These are phyloP conservation scores for Apiotrichum porosum DNA, from an alignment of 1,284 basidiomycete genomes.

Conservation along the genomic window DNA sequence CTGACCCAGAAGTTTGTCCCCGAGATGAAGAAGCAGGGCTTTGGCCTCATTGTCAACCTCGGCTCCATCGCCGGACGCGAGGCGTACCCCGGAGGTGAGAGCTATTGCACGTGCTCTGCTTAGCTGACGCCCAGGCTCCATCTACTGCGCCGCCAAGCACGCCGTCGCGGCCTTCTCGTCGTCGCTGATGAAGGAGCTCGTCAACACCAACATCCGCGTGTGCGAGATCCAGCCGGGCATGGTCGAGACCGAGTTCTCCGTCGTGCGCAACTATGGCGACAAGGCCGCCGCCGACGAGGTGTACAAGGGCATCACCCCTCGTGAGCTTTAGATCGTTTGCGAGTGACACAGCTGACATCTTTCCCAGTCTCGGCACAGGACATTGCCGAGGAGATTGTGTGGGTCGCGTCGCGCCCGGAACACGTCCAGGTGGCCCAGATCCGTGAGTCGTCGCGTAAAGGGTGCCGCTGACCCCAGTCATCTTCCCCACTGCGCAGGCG, in stretches of 20 bases:
- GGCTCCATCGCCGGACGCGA: conserved; percentile 85
- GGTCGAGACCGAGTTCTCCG: conserved; percentile 57
- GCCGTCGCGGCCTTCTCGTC: conserved; percentile 82
- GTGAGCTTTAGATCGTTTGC: conserved; percentile 51
- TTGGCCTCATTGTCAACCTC: conserved; percentile 87
- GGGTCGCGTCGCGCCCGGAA: conserved; percentile 77
- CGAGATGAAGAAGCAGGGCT: conserved; percentile 79
- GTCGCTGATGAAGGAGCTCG: conserved; percentile 70
- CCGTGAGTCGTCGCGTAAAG: conserved; percentile 56
- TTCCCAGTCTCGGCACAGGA: conserved; percentile 66
- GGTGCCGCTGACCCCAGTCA: conserved; percentile 30
- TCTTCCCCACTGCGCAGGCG: conserved; percentile 15
- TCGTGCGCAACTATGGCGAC: conserved; percentile 77
- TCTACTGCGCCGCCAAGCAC: conserved; percentile 51
- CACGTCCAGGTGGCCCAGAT: conserved; percentile 80
- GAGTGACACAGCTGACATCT: conserved; percentile 1
- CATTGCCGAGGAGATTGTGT: conserved; percentile 92
- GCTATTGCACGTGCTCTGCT: conserved; percentile 34
- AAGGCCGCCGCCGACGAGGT: conserved; percentile 70
- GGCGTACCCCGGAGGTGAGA: conserved; percentile 70
- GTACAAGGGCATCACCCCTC: conserved; percentile 71
- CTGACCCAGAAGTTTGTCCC: conserved; percentile 3
- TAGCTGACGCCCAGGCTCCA: conserved; percentile 43
- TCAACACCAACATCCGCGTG: conserved; percentile 80
- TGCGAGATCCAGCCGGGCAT: conserved; percentile 79